phyloP scores from a whole-genome alignment of 257 asterid genomes.

The Fraxinus americana region DNA sequence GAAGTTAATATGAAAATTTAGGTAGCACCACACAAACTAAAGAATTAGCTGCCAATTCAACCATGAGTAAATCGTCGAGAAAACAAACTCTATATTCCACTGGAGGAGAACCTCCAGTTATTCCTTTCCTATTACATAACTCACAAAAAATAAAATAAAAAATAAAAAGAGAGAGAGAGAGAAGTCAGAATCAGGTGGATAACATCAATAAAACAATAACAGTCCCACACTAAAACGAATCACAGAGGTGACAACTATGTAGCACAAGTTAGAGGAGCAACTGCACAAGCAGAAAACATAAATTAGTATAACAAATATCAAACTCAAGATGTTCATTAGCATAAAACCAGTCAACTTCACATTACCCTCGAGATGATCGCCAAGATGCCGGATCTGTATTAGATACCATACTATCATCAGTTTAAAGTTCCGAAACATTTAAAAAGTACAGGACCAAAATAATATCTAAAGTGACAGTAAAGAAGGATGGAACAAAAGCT shows the following conservation, averaged over 20 bases:
- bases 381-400: constrained; percentile 39
- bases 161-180: not conserved
- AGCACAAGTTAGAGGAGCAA: constrained; percentile 31
- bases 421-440: constrained; percentile 24
- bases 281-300: constrained; percentile 37
- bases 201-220: constrained; percentile 3
- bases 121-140: not conserved
- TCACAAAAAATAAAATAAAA: not conserved
- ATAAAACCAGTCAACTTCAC: constrained; percentile 30
- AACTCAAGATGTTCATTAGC: constrained; percentile 20
- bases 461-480: constrained; percentile 32
- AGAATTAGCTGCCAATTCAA: not conserved
- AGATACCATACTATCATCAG: constrained; percentile 36
- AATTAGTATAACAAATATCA: constrained; percentile 12
- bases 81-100: not conserved
- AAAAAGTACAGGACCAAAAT: constrained; percentile 37
- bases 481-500: constrained; percentile 11
- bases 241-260: constrained; percentile 22
- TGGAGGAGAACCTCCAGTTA: constrained; percentile 1
- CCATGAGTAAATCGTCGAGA: not conserved
- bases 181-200: constrained; percentile 12
- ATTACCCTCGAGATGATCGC: constrained; percentile 34
- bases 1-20: not conserved
- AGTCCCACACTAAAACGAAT: constrained; percentile 24
- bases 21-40: constrained; percentile 3